phyloP scores from a whole-genome alignment of 805 yeast genomes.

The Tetrapisispora phaffii region DNA sequence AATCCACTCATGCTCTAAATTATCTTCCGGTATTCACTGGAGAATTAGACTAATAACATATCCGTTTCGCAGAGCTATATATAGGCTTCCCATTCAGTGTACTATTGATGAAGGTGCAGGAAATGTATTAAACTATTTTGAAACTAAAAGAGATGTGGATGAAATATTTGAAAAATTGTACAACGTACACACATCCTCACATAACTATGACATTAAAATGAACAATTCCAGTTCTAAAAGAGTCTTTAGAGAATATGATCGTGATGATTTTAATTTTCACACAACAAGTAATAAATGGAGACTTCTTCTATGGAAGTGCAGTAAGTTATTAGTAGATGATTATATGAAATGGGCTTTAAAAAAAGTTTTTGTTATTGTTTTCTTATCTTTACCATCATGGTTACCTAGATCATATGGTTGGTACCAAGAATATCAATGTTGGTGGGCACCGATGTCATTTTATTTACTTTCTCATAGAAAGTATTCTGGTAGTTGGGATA shows the following conservation, averaged over 20 bases:
- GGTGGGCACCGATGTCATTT: constrained; percentile 35
- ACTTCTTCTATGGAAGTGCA: constrained; percentile 32
- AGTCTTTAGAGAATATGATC: constrained; percentile 34
- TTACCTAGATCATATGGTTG: constrained; percentile 31
- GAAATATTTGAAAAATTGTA: constrained; percentile 38
- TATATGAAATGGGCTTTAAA: constrained; percentile 39
- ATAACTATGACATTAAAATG: constrained; percentile 10
- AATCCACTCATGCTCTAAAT: constrained; percentile 14
- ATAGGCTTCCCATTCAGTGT: constrained; percentile 35
- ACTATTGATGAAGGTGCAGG: constrained; percentile 40
- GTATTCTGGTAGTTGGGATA: constrained; percentile 31
- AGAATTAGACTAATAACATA: constrained; percentile 26
- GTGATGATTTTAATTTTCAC: constrained; percentile 34
- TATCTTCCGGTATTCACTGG: constrained; percentile 28
- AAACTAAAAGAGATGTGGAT: constrained; percentile 36
- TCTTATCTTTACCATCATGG: constrained; percentile 39
- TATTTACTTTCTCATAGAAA: constrained; percentile 35
- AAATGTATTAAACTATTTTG: constrained; percentile 34
- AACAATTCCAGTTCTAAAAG: constrained; percentile 3
- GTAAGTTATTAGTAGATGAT: constrained; percentile 27
- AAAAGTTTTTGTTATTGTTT: constrained; percentile 29
- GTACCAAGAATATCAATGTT: constrained; percentile 36
- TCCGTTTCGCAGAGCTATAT: constrained; percentile 33
- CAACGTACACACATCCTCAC: constrained; percentile 36
- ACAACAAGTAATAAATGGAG: constrained; percentile 30